Evolutionary conservation across 306 rosid species (phyloP).

Genomic region (Malus asiatica): DNA sequence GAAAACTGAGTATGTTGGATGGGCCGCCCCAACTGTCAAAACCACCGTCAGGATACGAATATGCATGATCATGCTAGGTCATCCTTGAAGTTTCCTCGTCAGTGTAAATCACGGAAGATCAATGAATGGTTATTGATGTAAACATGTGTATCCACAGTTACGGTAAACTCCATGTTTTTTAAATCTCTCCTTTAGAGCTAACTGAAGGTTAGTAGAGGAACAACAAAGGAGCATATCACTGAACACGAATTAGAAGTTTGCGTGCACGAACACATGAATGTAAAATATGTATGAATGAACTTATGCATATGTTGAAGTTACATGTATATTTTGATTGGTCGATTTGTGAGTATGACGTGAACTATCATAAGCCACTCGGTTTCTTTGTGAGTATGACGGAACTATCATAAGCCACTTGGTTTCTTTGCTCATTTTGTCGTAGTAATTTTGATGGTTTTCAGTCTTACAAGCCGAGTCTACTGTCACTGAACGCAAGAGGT

Average conservation of each 20-base stretch:
- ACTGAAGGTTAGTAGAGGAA: conserved; percentile 6
- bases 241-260: neutral
- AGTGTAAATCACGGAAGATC: conserved; percentile 9
- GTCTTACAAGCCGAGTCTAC: neutral
- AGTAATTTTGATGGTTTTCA: neutral
- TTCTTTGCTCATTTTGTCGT: neutral
- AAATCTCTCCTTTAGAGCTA: neutral
- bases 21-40: conserved; percentile 68
- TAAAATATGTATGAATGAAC: neutral
- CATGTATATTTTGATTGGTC: neutral
- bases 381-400: neutral
- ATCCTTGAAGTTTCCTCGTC: neutral
- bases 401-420: neutral
- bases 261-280: neutral
- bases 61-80: conserved; percentile 20
- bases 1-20: conserved; percentile 75
- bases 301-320: neutral
- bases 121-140: conserved; percentile 2
- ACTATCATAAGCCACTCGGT: neutral
- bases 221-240: neutral
- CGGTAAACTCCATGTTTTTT: neutral
- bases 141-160: neutral
- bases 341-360: neutral
- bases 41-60: conserved; percentile 63
- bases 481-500: neutral